Conservation (phyloP, 257 asterid species). For the Solanum tarapatanum region DNA sequence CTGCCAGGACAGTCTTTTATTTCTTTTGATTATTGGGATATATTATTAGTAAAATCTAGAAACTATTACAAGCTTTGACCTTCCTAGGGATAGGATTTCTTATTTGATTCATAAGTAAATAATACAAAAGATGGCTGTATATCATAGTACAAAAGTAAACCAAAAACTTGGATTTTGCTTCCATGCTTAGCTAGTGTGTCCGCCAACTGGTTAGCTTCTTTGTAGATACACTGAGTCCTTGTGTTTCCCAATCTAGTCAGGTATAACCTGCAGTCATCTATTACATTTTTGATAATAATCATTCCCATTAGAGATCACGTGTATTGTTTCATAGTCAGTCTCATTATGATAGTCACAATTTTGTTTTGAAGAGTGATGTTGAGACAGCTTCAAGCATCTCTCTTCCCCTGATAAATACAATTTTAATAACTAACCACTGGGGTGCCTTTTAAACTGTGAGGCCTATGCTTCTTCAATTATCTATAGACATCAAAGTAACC, state of each 20-base stretch:
- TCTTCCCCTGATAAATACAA: background rate
- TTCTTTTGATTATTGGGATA: background rate
- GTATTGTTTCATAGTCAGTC: background rate
- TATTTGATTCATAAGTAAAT: background rate
- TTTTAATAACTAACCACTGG: background rate
- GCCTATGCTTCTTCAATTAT: background rate
- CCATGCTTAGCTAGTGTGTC: background rate
- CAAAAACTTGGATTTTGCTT: background rate
- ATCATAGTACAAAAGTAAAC: background rate
- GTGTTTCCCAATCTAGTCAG: background rate
- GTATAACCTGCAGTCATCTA: background rate
- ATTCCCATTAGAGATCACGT: background rate
- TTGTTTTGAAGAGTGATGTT: background rate
- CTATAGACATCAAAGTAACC: background rate
- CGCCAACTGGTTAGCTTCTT: background rate
- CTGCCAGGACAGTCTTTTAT: background rate
- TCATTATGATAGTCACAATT: background rate
- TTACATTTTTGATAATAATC: background rate
- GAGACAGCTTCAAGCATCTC: background rate
- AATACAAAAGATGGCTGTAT: background rate
- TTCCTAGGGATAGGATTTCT: background rate
- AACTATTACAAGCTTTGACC: background rate
- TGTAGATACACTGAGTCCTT: background rate
- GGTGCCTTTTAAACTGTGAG: background rate
- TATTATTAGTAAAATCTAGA: background rate